Base-by-base conservation (phyloP, 73 alveolate species). In the Blepharisma japonicum region DNA sequence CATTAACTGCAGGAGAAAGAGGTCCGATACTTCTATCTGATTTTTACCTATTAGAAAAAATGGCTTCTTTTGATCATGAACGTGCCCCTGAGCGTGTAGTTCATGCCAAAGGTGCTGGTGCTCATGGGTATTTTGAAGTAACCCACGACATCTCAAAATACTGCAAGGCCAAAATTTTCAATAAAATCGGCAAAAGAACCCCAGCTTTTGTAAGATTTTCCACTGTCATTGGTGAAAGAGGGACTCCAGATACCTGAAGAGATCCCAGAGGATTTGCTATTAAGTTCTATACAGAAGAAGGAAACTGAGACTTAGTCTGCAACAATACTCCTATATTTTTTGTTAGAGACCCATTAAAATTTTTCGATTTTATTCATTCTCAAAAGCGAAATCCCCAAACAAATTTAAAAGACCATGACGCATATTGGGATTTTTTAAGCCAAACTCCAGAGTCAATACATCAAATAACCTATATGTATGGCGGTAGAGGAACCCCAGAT, bases 71-170 rank as follows among this genome's bases (percentile, higher is more conserved):
- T 81, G 98, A 92, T 72, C 85, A 97, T 70, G 98, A 92, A 81
- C 87, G 98, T 81, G 90, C 90, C 77, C 98, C 98, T 8, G 98
- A 92, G 76, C 81, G 98, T 81, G 98, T 92, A 49, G 98, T 92
- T 83, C 98, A 92, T 78, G 98, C 98, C 68, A 90, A 88, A 74
- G 98, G 98, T 68, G 97, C 98, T 38, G 98, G 95, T 38, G 98
- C 98, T 49, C 95, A 91, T 71, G 98, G 98, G 27, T 90, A 90
- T 77, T 87, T 92, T 83, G 97, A 90, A 68, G 98, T 92, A 23
- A 89, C 96, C 56, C 81, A 87, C 55, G 98, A 92, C 86, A 91
- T 92, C 82, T 84, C 98, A 47, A 87, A 92, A 86, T 90, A 84
- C 71, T 50, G 89, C 85, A 87, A 87, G 70, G 98, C 98, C 21